phyloP scores from a whole-genome alignment of 2,329 filamentous ascomycete genomes.

The Aspergillus puulaauensis region DNA sequence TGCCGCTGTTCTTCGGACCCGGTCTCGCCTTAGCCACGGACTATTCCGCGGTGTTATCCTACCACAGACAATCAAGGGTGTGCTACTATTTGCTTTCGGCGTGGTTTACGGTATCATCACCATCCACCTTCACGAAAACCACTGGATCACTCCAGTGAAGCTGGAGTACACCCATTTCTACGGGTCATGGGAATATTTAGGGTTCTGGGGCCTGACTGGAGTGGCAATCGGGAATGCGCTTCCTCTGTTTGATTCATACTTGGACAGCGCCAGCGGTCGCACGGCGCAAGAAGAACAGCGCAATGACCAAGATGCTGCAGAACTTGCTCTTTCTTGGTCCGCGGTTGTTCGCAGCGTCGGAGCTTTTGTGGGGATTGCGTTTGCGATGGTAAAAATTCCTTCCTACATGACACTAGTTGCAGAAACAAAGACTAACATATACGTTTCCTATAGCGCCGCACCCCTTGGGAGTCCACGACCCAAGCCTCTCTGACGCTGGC shows the following conservation, averaged over 20 bases:
- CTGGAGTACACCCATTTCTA: constrained; percentile 56
- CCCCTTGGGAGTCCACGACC: constrained; percentile 92
- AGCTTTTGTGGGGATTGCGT: constrained; percentile 71
- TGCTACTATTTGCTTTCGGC: constrained; percentile 74
- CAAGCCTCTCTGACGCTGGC: constrained; percentile 88
- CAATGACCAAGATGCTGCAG: constrained; percentile 29
- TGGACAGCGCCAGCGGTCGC: constrained; percentile 55
- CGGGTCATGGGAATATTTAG: constrained; percentile 65
- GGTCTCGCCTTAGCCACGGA: constrained; percentile 38
- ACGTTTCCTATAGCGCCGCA: constrained; percentile 63
- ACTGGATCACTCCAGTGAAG: constrained; percentile 61
- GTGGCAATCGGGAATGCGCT: constrained; percentile 75
- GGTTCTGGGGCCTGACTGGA: constrained; percentile 79
- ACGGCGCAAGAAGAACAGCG: constrained; percentile 24
- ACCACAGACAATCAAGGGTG: constrained; percentile 57
- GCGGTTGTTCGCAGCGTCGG: constrained; percentile 67
- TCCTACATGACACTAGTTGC: background rate
- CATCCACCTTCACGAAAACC: constrained; percentile 71
- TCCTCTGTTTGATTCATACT: constrained; percentile 79
- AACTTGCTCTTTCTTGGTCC: constrained; percentile 61
- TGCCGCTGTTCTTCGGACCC: constrained; percentile 31
- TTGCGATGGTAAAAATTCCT: constrained; percentile 72
- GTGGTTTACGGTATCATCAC: constrained; percentile 81
- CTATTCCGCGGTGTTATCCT: constrained; percentile 47
- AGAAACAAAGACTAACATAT: constrained; percentile 11